A percentile compares a stretch with the other conserved stretches of the same genome.
phyloP scores from a whole-genome alignment of 768 basidiomycete species.

The Amanita subjunquillea region DNA sequence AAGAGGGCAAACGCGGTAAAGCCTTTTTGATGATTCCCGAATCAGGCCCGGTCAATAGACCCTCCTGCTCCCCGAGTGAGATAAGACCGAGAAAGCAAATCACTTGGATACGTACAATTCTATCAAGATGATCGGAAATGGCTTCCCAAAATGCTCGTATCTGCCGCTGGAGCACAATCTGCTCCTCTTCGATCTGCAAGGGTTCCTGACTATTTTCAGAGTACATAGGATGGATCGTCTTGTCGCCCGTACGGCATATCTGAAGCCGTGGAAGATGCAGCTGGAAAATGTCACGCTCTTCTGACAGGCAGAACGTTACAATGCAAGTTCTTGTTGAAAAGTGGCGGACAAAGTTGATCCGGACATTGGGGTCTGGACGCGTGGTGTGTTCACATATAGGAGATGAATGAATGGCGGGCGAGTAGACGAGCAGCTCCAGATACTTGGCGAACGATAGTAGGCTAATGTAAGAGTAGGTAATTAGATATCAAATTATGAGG shows the following conservation, averaged over 20 bases:
- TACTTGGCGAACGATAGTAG: constrained; percentile 49
- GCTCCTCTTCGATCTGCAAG: constrained; percentile 27
- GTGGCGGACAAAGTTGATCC: constrained; percentile 33
- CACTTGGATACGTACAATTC: constrained; percentile 31
- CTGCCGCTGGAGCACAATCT: constrained; percentile 41
- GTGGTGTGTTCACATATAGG: constrained; percentile 39
- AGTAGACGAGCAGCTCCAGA: constrained; percentile 43
- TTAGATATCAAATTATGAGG: not conserved
- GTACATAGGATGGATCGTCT: not conserved
- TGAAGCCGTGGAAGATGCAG: constrained; percentile 51
- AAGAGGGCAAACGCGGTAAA: constrained; percentile 50
- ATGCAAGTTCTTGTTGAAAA: constrained; percentile 18
- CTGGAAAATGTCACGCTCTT: constrained; percentile 49
- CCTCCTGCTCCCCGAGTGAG: constrained; percentile 28
- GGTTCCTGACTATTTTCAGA: not conserved
- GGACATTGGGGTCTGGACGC: constrained; percentile 14
- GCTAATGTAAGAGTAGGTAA: constrained; percentile 17
- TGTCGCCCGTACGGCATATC: constrained; percentile 25
- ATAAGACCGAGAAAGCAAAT: not conserved
- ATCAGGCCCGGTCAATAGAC: constrained; percentile 19
- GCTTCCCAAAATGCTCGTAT: constrained; percentile 62
- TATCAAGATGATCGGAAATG: constrained; percentile 48
- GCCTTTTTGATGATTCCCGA: constrained; percentile 28
- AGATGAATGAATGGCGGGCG: constrained; percentile 22
- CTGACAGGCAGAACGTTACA: constrained; percentile 36